phyloP scores from a whole-genome alignment of 495 filamentous ascomycete genomes.

The Aspergillus ellipticus region DNA sequence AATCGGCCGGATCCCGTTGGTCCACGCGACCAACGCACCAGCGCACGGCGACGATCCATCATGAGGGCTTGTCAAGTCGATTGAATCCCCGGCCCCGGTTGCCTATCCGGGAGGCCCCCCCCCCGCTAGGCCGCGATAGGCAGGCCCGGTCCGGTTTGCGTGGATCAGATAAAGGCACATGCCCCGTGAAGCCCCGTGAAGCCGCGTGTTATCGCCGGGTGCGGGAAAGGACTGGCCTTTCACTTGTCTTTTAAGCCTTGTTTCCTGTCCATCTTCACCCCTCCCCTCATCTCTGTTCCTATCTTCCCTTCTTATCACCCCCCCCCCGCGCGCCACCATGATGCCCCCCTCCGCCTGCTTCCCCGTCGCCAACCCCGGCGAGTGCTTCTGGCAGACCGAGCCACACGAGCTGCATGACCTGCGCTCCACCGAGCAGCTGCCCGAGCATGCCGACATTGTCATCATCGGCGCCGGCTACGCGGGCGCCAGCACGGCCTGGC shows the following conservation, averaged over 20 bases:
- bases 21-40: too few species aligned
- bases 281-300: neutral
- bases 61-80: neutral
- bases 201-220: too few species aligned
- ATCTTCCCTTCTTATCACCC: neutral
- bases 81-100: neutral
- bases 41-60: neutral
- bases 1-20: neutral
- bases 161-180: neutral
- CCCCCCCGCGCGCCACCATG: neutral
- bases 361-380: constrained; percentile 52
- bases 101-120: neutral
- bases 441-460: constrained; percentile 52
- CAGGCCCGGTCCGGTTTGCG: neutral
- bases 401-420: constrained; percentile 51
- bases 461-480: constrained; percentile 71
- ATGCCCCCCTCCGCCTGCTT: constrained; percentile 17
- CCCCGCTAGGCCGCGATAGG: neutral
- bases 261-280: neutral
- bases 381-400: constrained; percentile 62
- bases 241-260: too few species aligned
- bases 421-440: constrained; percentile 45
- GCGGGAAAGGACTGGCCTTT: too few species aligned
- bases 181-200: too few species aligned
- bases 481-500: constrained; percentile 58